Evolutionary conservation across 106 monocot species (phyloP).

Genomic region (Acorus calamus): DNA sequence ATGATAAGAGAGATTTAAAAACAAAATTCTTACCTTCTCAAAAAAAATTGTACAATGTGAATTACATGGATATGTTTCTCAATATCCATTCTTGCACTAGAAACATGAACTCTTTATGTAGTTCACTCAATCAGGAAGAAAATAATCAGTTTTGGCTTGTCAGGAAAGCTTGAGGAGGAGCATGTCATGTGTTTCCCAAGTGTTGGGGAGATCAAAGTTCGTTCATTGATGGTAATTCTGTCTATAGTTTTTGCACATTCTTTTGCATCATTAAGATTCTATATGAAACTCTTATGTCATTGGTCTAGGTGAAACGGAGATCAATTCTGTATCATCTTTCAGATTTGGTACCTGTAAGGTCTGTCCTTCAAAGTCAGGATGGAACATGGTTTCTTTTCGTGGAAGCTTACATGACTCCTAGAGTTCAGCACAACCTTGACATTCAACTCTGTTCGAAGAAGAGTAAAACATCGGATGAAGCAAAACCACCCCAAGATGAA

Average conservation of each 20-base stretch:
- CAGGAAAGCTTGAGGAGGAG: slow-evolving; percentile 28
- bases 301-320: slow-evolving; percentile 32
- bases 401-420: slow-evolving; percentile 4
- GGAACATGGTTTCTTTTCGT: slow-evolving; percentile 25
- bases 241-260: not conserved
- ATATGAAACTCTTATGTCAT: not conserved
- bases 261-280: not conserved
- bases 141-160: not conserved
- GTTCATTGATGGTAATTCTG: slow-evolving; percentile 23
- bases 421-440: not conserved
- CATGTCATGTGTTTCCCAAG: slow-evolving; percentile 23
- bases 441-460: not conserved
- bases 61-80: no score
- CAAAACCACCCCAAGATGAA: no score
- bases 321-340: slow-evolving; percentile 27
- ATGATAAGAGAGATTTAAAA: no score
- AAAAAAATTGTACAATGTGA: no score
- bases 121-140: not conserved
- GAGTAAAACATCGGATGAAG: not conserved
- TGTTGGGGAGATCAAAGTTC: slow-evolving; percentile 35
- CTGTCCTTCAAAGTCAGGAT: slow-evolving; percentile 11
- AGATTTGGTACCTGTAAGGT: slow-evolving; percentile 23
- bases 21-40: no score
- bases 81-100: not conserved
- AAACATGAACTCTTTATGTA: not conserved